Conservation (phyloP, 2,329 filamentous ascomycete species). For the Lasiodiplodia sp. region DNA sequence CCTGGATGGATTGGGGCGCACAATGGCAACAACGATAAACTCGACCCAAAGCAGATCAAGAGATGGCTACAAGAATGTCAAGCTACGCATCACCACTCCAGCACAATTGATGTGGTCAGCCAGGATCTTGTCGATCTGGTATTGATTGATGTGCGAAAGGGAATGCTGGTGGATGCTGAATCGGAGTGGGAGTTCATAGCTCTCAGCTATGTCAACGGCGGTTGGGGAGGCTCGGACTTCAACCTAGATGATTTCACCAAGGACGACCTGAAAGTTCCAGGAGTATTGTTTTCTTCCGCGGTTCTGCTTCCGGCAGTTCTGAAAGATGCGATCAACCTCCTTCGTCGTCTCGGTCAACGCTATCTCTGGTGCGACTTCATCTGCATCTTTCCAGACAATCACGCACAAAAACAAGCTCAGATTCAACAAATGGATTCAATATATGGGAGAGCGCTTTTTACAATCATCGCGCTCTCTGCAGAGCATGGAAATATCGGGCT, state of each 20-base stretch:
- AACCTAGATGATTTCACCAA: not conserved
- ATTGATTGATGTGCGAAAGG: not conserved
- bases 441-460: not conserved
- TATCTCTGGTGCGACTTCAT: not conserved
- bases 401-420: not conserved
- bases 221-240: not conserved
- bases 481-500: not conserved
- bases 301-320: not conserved
- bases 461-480: not conserved
- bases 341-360: not conserved
- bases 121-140: no score
- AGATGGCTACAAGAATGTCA: no score
- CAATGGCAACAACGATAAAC: no score
- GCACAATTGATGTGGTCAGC: no score
- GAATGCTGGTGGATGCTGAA: not conserved
- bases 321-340: not conserved
- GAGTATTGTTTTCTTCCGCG: not conserved
- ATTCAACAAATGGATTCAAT: not conserved
- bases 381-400: not conserved
- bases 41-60: no score
- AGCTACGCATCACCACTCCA: no score
- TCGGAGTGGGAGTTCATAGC: not conserved
- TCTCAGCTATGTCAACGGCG: not conserved
- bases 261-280: not conserved
- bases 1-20: no score